Conservation (phyloP, 2,329 filamentous ascomycete species). For the Cladosporium sp. region DNA sequence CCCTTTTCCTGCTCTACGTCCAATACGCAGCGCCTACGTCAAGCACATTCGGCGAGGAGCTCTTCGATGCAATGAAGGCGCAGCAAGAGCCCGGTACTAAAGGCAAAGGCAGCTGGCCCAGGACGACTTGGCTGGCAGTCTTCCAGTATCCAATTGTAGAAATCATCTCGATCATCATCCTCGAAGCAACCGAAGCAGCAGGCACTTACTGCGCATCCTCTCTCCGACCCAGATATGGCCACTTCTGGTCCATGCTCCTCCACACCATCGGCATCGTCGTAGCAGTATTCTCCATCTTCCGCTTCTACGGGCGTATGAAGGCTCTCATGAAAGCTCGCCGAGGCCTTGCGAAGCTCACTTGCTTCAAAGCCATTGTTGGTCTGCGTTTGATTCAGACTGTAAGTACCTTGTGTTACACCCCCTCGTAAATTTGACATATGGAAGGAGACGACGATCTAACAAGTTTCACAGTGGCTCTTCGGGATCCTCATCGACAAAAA, state of each 20-base stretch:
- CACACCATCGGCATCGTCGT: conserved; percentile 19
- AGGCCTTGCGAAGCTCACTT: conserved; percentile 23
- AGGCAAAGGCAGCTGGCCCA: conserved; percentile 16
- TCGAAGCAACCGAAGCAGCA: conserved; percentile 22
- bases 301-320: conserved; percentile 24
- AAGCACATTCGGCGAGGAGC: conserved; percentile 20
- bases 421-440: too few relatives aligned
- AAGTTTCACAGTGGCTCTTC: conserved; percentile 19
- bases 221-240: conserved; percentile 18
- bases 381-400: conserved; percentile 23
- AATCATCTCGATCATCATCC: conserved; percentile 20
- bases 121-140: conserved; percentile 25
- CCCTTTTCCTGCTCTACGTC: conserved; percentile 26
- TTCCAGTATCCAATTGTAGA: conserved; percentile 28
- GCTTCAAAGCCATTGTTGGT: conserved; percentile 29
- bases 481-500: conserved; percentile 23
- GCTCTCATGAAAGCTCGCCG: conserved; percentile 18
- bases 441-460: too few relatives aligned
- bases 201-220: conserved; percentile 24
- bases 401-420: too few relatives aligned
- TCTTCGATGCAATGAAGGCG: conserved; percentile 19
- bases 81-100: conserved; percentile 16
- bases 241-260: conserved; percentile 22
- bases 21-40: conserved; percentile 22
- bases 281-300: conserved; percentile 23